Evolutionary conservation across 2,329 filamentous ascomycete species (phyloP).

Genomic region (Ophiosphaerella narmari): DNA sequence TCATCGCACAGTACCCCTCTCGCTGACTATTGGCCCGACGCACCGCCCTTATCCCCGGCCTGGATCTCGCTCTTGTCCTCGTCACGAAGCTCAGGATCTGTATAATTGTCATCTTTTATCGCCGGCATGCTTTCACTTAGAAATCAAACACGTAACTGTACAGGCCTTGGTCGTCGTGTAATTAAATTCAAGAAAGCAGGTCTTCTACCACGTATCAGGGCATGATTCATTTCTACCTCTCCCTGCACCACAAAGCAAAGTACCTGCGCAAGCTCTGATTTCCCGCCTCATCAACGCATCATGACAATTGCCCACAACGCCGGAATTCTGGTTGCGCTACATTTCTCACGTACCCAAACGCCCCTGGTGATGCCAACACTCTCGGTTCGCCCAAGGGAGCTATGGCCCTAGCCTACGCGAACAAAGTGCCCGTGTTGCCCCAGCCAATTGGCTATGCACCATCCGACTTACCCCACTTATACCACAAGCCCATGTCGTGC

Average conservation of each 20-base stretch:
- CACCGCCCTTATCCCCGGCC: slow-evolving; percentile 52
- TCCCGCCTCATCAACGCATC: slow-evolving; percentile 16
- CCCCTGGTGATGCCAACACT: no score
- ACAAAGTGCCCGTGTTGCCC: no score
- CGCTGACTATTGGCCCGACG: slow-evolving; percentile 56
- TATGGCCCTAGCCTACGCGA: no score
- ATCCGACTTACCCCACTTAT: no score
- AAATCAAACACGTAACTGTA: neutral
- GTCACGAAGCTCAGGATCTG: slow-evolving; percentile 52
- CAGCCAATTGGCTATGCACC: no score
- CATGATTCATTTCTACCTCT: slow-evolving; percentile 3
- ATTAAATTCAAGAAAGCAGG: neutral
- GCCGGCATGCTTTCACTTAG: slow-evolving; percentile 46
- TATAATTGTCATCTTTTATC: slow-evolving; percentile 51
- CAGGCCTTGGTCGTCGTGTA: neutral
- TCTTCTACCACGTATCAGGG: neutral
- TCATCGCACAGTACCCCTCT: slow-evolving; percentile 45
- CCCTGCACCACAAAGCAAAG: slow-evolving; percentile 7
- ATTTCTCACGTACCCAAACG: no score
- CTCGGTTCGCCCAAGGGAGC: no score
- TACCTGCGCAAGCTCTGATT: slow-evolving; percentile 15
- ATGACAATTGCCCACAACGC: slow-evolving; percentile 7
- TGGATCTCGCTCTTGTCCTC: slow-evolving; percentile 55
- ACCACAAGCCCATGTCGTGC: no score
- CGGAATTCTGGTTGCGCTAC: no score